These are phyloP conservation scores for Claviceps sp. DNA, from an alignment of 2,329 filamentous ascomycete genomes.

Conservation along the genomic window DNA sequence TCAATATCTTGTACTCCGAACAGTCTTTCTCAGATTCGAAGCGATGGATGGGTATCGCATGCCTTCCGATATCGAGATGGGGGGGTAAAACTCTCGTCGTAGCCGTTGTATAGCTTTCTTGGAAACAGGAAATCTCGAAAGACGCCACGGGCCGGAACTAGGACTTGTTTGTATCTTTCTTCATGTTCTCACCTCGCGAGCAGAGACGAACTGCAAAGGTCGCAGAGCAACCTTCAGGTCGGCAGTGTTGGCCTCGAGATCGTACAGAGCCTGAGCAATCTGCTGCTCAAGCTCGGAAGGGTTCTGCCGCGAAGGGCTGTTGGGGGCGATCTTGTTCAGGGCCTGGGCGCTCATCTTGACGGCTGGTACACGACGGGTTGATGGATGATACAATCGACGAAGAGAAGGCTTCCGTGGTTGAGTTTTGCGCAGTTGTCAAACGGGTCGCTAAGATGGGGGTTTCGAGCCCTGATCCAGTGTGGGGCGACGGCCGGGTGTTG, in stretches of 20 bases:
- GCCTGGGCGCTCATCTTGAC: slow-evolving; percentile 54
- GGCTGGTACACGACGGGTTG: slow-evolving; percentile 23
- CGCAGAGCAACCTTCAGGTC: slow-evolving; percentile 94
- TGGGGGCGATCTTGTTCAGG: slow-evolving; percentile 96
- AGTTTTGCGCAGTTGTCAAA: slow-evolving; percentile 17
- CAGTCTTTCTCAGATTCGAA: slow-evolving; percentile 7
- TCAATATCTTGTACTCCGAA: not conserved
- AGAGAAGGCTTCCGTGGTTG: slow-evolving; percentile 6
- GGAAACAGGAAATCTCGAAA: slow-evolving; percentile 31
- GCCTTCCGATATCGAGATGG: slow-evolving; percentile 2
- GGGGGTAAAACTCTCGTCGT: slow-evolving; percentile 10
- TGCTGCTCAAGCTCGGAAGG: slow-evolving; percentile 94
- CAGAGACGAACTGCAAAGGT: slow-evolving; percentile 97
- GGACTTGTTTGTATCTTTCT: slow-evolving; percentile 13
- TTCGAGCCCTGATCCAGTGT: slow-evolving; percentile 21
- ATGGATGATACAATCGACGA: slow-evolving; percentile 15
- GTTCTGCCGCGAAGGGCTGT: slow-evolving; percentile 91
- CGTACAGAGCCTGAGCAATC: slow-evolving; percentile 94
- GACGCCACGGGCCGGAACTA: slow-evolving; percentile 5
- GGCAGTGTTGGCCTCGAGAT: slow-evolving; percentile 98
- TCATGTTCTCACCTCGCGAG: slow-evolving; percentile 84
- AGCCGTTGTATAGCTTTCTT: slow-evolving; percentile 21
- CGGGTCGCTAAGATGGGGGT: slow-evolving; percentile 28
- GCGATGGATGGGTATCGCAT: not conserved
- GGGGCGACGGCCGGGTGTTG: not conserved